phyloP scores from a whole-genome alignment of 164 flowering plant genomes.

The Kingdonia uniflora region DNA sequence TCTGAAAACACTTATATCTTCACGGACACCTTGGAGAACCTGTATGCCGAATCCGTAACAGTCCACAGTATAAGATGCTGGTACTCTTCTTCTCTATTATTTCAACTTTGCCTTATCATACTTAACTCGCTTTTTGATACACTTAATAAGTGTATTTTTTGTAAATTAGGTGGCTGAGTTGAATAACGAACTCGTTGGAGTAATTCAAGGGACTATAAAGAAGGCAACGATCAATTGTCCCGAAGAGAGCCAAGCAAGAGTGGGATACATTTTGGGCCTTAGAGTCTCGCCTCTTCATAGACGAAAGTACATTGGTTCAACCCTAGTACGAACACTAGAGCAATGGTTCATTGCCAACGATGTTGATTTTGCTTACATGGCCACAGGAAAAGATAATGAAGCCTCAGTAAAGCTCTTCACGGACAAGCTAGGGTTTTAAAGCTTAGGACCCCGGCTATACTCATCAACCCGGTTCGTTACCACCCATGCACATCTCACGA shows the following conservation, averaged over 20 bases:
- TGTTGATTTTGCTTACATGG: constrained; percentile 64
- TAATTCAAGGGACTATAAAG: constrained; percentile 58
- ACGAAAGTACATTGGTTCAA: constrained; percentile 40
- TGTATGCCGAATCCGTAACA: constrained; percentile 52
- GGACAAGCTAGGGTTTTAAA: constrained; percentile 29
- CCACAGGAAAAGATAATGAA: constrained; percentile 56
- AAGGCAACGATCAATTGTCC: constrained; percentile 19
- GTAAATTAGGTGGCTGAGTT: constrained; percentile 49
- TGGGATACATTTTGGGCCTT: constrained; percentile 62
- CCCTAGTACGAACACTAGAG: constrained; percentile 35
- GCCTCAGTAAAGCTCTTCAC: constrained; percentile 55
- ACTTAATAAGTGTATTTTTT: neutral
- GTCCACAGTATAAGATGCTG: constrained; percentile 48
- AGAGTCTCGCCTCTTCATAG: constrained; percentile 44
- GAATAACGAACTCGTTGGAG: constrained; percentile 45
- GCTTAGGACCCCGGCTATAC: constrained; percentile 47
- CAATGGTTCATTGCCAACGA: constrained; percentile 46
- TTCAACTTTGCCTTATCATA: neutral
- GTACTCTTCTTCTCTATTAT: constrained; percentile 14
- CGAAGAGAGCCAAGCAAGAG: constrained; percentile 20
- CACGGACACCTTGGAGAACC: constrained; percentile 71
- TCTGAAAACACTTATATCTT: constrained; percentile 27
- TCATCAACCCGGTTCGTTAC: constrained; percentile 41
- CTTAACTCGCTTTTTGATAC: neutral
- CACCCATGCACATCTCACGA: constrained; percentile 12